Conservation (phyloP, 257 asterid species). For the Paulownia fortunei region DNA sequence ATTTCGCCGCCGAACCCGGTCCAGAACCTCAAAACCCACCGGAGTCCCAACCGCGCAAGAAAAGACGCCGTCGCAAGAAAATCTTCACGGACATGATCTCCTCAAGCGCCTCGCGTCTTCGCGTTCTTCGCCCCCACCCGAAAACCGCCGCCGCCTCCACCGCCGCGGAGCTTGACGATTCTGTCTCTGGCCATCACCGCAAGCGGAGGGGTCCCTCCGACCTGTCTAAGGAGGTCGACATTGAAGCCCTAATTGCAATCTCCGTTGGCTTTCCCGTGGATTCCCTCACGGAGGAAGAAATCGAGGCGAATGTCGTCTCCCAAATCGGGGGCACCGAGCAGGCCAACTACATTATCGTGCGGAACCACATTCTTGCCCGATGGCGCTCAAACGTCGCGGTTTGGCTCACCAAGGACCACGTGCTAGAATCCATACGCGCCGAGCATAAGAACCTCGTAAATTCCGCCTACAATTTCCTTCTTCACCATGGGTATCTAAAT, state of each 20-base stretch:
- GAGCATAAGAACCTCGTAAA: constrained; percentile 88
- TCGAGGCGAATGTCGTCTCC: constrained; percentile 91
- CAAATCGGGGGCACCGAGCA: constrained; percentile 85
- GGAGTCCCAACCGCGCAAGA: constrained; percentile 57
- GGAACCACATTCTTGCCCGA: constrained; percentile 87
- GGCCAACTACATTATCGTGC: constrained; percentile 88
- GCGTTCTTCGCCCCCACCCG: constrained; percentile 78
- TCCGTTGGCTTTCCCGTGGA: constrained; percentile 98
- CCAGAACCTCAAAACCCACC: constrained; percentile 35
- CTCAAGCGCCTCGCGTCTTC: constrained; percentile 71
- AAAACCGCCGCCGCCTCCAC: constrained; percentile 67
- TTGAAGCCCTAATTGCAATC: constrained; percentile 89
- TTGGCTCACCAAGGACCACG: constrained; percentile 95
- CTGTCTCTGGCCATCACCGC: constrained; percentile 57
- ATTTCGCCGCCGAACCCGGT: constrained; percentile 26
- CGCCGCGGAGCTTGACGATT: constrained; percentile 51
- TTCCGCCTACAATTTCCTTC: constrained; percentile 74
- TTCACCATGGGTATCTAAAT: constrained; percentile 90
- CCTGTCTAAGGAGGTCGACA: constrained; percentile 83
- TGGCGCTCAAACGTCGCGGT: constrained; percentile 86
- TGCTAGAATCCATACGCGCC: constrained; percentile 86
- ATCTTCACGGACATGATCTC: constrained; percentile 88
- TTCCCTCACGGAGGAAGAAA: constrained; percentile 92
- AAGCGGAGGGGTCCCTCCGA: constrained; percentile 59
- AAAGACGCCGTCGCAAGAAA: constrained; percentile 91